Evolutionary conservation across 2,329 filamentous ascomycete genomes (phyloP), one percentile per base, ranked within the genome.

Genomic region (Verruconis gallopava): DNA sequence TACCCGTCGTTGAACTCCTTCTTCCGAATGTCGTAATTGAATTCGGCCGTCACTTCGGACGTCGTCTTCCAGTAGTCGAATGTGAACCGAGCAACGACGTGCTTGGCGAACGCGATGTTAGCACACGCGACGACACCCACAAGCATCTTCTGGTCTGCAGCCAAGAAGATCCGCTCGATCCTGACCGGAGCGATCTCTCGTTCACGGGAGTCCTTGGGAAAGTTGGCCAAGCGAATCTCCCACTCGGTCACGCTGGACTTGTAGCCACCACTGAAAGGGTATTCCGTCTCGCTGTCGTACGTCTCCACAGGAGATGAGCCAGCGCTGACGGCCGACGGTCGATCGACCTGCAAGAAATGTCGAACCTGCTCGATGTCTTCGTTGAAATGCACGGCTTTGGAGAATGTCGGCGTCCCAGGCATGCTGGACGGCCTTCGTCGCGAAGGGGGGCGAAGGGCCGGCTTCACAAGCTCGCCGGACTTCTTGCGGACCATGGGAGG

Each of bases 61-160:
- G 88, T 93, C 0, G 91, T 98, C 71, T 93, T 94, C 91, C 91
- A 98, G 64, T 93, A 91, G 60, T 98, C 91, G 37, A 95, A 73
- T 0, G 91, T 98, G 61, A 98, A 98, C 39, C 91, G 78, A 59
- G 85, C 89, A n/a, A 81, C 77, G 42, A 98, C 85, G 4, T 71
- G 62, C 64, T 98, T 98, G 42, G 88, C 75, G 64, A 93, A 98
- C 0, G 86, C 77, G 34, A 96, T 63, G 61, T 98, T 98, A 56
- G 81, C 78, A 17, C 93, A 88, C 5, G 78, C 82, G 40, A 94
- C 73, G 14, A 78, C 82, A 11, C 91, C 91, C 39, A 94, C 71
- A 49, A 98, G 65, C 1, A 73, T 83, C 64, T 89, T 89, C 55
- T 93, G 86, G 59, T 96, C 89, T 2, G 73, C 67, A 0, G 91